Percentiles rank a stretch among this genome's conserved stretches.
Conservation (phyloP, 768 basidiomycete species). For the Pluteus cervinus region DNA sequence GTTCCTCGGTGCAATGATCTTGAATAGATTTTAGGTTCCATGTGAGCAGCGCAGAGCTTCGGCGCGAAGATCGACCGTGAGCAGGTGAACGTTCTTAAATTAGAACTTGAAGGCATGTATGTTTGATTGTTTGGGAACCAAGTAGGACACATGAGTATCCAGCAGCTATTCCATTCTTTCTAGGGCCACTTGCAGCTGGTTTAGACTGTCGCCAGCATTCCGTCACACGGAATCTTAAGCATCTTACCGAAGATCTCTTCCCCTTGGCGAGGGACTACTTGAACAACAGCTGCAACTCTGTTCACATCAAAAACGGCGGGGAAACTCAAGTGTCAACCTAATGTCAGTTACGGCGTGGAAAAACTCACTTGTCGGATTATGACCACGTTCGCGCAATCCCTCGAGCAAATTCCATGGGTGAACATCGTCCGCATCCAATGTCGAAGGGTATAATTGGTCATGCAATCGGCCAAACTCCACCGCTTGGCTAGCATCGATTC, state of each 20-base stretch:
- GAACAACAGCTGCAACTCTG: constrained; percentile 71
- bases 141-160: constrained; percentile 44
- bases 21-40: too few relatives aligned
- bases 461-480: constrained; percentile 85
- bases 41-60: too few relatives aligned
- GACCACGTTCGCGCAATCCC: constrained; percentile 54
- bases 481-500: constrained; percentile 69
- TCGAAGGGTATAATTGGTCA: constrained; percentile 73
- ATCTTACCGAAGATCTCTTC: constrained; percentile 63
- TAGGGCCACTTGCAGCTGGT: constrained; percentile 81
- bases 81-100: too few relatives aligned
- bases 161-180: constrained; percentile 87
- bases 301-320: constrained; percentile 55
- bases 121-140: too few relatives aligned
- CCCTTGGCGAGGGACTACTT: constrained; percentile 50
- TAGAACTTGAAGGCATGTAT: too few relatives aligned
- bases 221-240: too few relatives aligned
- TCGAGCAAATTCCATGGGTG: constrained; percentile 54
- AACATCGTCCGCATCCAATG: constrained; percentile 54
- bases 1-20: too few relatives aligned
- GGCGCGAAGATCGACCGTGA: too few relatives aligned
- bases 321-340: constrained; percentile 4
- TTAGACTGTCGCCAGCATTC: too few relatives aligned
- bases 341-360: background rate
- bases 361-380: constrained; percentile 58